These are phyloP conservation scores for Ceratobasidium theobromae DNA, from an alignment of 1,284 basidiomycete genomes.

Conservation along the genomic window DNA sequence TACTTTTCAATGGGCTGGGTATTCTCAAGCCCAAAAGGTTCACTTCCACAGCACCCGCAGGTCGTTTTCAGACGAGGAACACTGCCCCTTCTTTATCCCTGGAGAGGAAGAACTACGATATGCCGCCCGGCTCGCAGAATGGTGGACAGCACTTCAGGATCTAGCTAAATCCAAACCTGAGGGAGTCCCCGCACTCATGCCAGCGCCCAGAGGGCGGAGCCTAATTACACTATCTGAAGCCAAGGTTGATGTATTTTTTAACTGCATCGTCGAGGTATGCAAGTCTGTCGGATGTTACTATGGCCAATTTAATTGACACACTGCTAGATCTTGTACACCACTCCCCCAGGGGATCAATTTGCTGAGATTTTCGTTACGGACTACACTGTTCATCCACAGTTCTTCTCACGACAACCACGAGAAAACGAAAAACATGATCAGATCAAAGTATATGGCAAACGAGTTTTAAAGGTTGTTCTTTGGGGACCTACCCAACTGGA, in stretches of 20 bases:
- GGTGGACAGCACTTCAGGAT: slow-evolving; percentile 21
- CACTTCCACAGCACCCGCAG: slow-evolving; percentile 14
- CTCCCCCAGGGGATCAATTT: slow-evolving; percentile 9
- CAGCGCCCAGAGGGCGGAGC: background rate
- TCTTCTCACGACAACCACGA: slow-evolving; percentile 9
- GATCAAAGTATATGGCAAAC: slow-evolving; percentile 12
- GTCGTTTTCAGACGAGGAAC: slow-evolving; percentile 4
- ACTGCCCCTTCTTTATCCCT: slow-evolving; percentile 20
- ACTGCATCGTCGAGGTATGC: slow-evolving; percentile 17
- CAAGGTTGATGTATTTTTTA: slow-evolving; percentile 16
- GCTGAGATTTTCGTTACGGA: slow-evolving; percentile 21
- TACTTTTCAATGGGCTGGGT: slow-evolving; percentile 20
- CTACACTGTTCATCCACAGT: slow-evolving; percentile 15
- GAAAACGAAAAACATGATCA: background rate
- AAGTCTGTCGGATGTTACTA: background rate
- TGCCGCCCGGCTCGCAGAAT: slow-evolving; percentile 3
- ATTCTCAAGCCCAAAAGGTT: background rate
- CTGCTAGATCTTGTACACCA: slow-evolving; percentile 4
- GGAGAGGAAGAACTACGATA: slow-evolving; percentile 1
- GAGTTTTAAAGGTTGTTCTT: slow-evolving; percentile 20
- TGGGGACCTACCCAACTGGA: slow-evolving; percentile 15
- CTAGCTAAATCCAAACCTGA: background rate
- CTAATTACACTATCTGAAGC: slow-evolving; percentile 13
- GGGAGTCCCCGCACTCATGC: background rate
- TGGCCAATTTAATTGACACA: background rate